Base-by-base conservation (phyloP, 129 eudicot species). In the Saposhnikovia divaricata region DNA sequence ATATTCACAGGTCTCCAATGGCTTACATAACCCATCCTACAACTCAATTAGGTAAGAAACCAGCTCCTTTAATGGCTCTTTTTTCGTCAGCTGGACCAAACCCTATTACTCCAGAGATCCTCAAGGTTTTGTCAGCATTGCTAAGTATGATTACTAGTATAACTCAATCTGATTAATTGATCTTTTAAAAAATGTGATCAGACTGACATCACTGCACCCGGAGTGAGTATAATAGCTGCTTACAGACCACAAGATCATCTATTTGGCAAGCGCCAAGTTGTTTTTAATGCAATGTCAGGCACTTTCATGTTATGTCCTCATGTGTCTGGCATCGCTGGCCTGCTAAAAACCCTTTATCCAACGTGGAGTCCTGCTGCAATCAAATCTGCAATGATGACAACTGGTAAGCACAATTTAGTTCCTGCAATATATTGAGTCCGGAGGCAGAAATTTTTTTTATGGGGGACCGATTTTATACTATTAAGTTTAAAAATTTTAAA, bases 281-380 rank as follows among this genome's bases (percentile, higher is more conserved):
- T 74, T 38, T 80, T 44, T 51, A 79, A 66, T 21, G 0, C 51
- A 21, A 18, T 45, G 18, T 75, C 86, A 16, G 86, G 86, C n/a
- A 84, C 86, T 34, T 84, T 83, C 9, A 84, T 84, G 86, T 91
- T 97, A n/a, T 91, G 97, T 39, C 42, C 42, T 39, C 42, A 39
- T 39, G 42, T 39, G 42, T 39, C 86, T 4, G 86, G 86, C 97
- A 96, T 69, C 9, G 86, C 39, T 12, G 86, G 80, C 65, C 76
- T 69, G 31, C 74, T 84, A 8, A 79, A 75, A 39, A 50, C 77
- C 9, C 45, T 74, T 23, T 43, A 84, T 55, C 86, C 83, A 0
- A 43, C 72, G 0, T 84, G 84, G 84, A 69, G 42, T 39, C 42
- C 42, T 39, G 42, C 42, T 39, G 42, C 42, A 39, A 39, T 39